phyloP scores from a whole-genome alignment of 768 basidiomycete species.

The Termitomyces heimii region DNA sequence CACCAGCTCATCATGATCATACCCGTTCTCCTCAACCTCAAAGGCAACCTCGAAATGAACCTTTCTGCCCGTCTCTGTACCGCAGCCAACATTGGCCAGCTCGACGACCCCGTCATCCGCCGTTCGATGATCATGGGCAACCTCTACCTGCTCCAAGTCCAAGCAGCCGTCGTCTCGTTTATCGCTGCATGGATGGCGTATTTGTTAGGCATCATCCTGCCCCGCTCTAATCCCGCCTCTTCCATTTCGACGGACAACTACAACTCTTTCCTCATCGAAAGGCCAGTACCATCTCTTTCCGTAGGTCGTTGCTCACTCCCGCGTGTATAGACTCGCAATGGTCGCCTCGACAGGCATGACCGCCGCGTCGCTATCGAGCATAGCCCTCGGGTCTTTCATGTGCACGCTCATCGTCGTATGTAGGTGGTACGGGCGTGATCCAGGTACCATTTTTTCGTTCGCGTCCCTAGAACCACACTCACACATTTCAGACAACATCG shows the following conservation, averaged over 20 bases:
- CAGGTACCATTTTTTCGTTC: too few relatives aligned
- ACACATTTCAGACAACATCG: constrained; percentile 76
- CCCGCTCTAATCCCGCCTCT: constrained; percentile 23
- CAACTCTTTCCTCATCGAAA: constrained; percentile 4
- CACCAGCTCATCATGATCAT: constrained; percentile 97
- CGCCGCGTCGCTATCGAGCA: constrained; percentile 69
- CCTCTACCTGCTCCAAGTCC: constrained; percentile 84
- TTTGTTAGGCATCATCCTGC: constrained; percentile 59
- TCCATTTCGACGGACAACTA: constrained; percentile 12
- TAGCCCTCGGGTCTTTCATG: constrained; percentile 91
- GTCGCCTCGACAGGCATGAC: constrained; percentile 77
- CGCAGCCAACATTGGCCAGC: constrained; percentile 87
- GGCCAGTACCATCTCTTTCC: background rate
- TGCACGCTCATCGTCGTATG: constrained; percentile 76
- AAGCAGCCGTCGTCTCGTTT: constrained; percentile 85
- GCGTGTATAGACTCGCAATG: constrained; percentile 58
- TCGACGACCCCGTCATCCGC: constrained; percentile 65
- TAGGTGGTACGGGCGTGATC: constrained; percentile 70
- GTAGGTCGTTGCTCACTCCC: background rate
- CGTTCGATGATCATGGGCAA: constrained; percentile 74
- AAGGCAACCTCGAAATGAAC: constrained; percentile 99
- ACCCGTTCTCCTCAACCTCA: constrained; percentile 90
- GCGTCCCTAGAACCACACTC: too few relatives aligned
- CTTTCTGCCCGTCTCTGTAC: constrained; percentile 94
- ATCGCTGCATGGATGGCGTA: constrained; percentile 78